phyloP scores from a whole-genome alignment of 1,284 basidiomycete genomes.

The Singerocomus inundabilis region DNA sequence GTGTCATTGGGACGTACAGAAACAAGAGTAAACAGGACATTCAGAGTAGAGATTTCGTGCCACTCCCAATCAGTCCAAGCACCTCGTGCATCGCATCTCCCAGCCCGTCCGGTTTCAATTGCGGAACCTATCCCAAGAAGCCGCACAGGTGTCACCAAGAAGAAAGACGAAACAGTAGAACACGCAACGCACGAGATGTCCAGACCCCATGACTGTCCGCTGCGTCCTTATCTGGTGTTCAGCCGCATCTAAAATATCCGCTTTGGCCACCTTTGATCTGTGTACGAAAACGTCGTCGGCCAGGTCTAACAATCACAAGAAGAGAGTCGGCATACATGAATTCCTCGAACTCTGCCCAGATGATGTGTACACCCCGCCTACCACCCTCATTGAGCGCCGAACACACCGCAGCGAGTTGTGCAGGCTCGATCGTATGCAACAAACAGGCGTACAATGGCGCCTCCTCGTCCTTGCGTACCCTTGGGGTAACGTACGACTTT shows the following conservation, averaged over 20 bases:
- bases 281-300: background rate
- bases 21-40: background rate
- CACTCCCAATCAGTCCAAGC: constrained; percentile 16
- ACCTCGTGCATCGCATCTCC: constrained; percentile 28
- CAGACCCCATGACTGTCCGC: constrained; percentile 26
- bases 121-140: constrained; percentile 21
- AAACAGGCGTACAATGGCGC: constrained; percentile 27
- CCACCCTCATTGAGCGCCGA: constrained; percentile 10
- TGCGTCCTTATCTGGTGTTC: constrained; percentile 22
- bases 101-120: constrained; percentile 32
- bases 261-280: constrained; percentile 28
- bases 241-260: constrained; percentile 31
- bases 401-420: constrained; percentile 24
- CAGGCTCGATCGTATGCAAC: constrained; percentile 29
- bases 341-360: constrained; percentile 34
- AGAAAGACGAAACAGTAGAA: background rate
- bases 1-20: background rate
- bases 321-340: constrained; percentile 27
- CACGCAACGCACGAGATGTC: constrained; percentile 27
- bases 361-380: constrained; percentile 24
- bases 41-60: constrained; percentile 18
- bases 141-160: background rate
- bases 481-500: constrained; percentile 19
- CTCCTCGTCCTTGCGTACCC: constrained; percentile 33
- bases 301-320: background rate